These are phyloP conservation scores for Coprinopsis marcescibilis DNA, from an alignment of 768 basidiomycete genomes.

Conservation along the genomic window DNA sequence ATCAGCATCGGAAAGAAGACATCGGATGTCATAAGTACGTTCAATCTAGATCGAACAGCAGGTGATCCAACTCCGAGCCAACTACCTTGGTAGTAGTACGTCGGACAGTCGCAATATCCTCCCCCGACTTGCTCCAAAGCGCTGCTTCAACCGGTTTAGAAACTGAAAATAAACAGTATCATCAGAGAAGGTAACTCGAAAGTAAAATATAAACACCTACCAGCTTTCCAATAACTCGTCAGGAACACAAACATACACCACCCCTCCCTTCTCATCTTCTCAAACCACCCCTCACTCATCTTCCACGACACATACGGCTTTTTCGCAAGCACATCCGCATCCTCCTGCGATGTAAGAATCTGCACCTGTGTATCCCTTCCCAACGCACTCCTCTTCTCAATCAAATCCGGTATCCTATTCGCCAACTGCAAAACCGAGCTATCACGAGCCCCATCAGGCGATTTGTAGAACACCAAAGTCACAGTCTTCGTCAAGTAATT, in stretches of 20 bases:
- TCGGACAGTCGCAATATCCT: neutral
- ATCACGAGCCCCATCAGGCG: neutral
- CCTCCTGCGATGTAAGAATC: slow-evolving; percentile 13
- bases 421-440: neutral
- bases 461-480: slow-evolving; percentile 16
- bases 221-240: slow-evolving; percentile 12
- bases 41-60: too few relatives aligned
- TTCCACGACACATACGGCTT: slow-evolving; percentile 15
- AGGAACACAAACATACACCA: slow-evolving; percentile 17
- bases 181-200: neutral
- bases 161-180: neutral
- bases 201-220: slow-evolving; percentile 8
- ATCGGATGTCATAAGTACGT: too few relatives aligned
- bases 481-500: slow-evolving; percentile 10
- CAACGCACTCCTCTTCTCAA: slow-evolving; percentile 9
- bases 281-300: slow-evolving; percentile 17
- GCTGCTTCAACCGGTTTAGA: slow-evolving; percentile 4
- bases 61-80: too few relatives aligned
- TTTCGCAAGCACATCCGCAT: slow-evolving; percentile 12
- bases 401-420: slow-evolving; percentile 1
- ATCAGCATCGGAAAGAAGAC: too few relatives aligned
- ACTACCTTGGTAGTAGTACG: neutral
- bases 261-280: slow-evolving; percentile 16
- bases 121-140: neutral
- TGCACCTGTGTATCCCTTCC: slow-evolving; percentile 12